These are phyloP conservation scores for Candida sithepensis DNA, from an alignment of 805 yeast genomes.

Conservation along the genomic window DNA sequence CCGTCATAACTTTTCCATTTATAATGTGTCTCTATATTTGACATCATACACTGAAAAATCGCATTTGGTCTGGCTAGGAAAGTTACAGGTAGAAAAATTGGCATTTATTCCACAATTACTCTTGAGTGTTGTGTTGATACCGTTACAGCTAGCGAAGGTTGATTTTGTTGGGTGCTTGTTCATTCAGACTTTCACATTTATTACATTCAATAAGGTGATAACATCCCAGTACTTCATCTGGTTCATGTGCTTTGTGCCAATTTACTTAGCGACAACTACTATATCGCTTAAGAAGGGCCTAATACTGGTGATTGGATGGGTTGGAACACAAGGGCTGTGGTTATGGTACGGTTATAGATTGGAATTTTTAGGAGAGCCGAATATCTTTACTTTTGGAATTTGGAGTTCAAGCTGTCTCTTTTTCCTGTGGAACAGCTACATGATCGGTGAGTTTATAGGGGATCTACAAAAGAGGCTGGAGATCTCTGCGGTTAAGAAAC, in stretches of 20 bases:
- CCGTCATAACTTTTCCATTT: constrained; percentile 90
- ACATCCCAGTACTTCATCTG: constrained; percentile 96
- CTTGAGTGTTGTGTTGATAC: constrained; percentile 56
- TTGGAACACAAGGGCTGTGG: constrained; percentile 73
- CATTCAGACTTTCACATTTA: constrained; percentile 75
- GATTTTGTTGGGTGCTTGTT: constrained; percentile 54
- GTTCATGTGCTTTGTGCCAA: constrained; percentile 85
- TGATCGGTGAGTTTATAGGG: constrained; percentile 18
- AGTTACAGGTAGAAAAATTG: constrained; percentile 32
- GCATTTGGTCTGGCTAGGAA: constrained; percentile 7
- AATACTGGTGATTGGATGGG: constrained; percentile 54
- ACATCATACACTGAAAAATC: constrained; percentile 39
- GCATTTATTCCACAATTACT: constrained; percentile 84
- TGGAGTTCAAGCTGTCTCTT: constrained; percentile 24
- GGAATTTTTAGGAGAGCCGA: constrained; percentile 69
- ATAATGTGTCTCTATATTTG: constrained; percentile 69
- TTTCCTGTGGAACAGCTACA: constrained; percentile 24
- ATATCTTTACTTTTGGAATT: constrained; percentile 21
- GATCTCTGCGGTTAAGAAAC: constrained; percentile 3
- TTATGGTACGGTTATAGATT: constrained; percentile 68
- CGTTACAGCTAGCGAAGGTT: constrained; percentile 41
- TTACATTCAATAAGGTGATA: constrained; percentile 74
- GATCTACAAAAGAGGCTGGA: constrained; percentile 12
- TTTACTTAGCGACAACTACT: constrained; percentile 50
- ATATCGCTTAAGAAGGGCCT: constrained; percentile 38